Conservation (phyloP, 164 flowering plant genomes). For the Brasenia schreberi region DNA sequence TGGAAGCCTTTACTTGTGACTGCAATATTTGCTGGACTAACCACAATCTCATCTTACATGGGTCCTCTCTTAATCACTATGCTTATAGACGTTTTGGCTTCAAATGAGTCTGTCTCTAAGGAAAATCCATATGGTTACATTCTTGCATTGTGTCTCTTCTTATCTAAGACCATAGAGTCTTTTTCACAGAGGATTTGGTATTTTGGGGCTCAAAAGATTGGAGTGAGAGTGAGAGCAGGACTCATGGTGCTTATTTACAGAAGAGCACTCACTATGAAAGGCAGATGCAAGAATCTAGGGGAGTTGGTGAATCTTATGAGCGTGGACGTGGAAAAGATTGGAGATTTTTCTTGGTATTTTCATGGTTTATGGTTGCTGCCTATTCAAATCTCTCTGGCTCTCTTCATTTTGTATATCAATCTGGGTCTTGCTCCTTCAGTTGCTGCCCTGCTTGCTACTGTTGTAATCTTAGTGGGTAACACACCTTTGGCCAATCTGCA, state of each 20-base stretch:
- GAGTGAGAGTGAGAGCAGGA: slow-evolving; percentile 54
- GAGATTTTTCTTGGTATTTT: slow-evolving; percentile 55
- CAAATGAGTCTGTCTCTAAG: slow-evolving; percentile 27
- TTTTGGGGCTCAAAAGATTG: slow-evolving; percentile 65
- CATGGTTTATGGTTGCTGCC: slow-evolving; percentile 87
- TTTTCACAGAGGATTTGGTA: slow-evolving; percentile 78
- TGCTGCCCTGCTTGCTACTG: slow-evolving; percentile 48
- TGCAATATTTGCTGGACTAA: slow-evolving; percentile 75
- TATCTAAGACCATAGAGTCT: slow-evolving; percentile 64
- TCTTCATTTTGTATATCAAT: slow-evolving; percentile 46
- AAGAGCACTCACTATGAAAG: slow-evolving; percentile 40
- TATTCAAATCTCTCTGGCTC: slow-evolving; percentile 55
- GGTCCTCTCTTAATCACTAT: slow-evolving; percentile 64
- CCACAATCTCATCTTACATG: slow-evolving; percentile 62
- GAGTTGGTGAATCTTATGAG: slow-evolving; percentile 47
- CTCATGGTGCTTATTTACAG: slow-evolving; percentile 40
- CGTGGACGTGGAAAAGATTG: slow-evolving; percentile 70
- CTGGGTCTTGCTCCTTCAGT: slow-evolving; percentile 55
- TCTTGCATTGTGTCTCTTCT: slow-evolving; percentile 53
- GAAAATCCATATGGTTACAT: slow-evolving; percentile 30
- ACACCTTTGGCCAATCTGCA: slow-evolving; percentile 66
- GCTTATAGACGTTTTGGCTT: slow-evolving; percentile 49
- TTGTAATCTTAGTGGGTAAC: slow-evolving; percentile 58
- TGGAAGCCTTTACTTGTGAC: slow-evolving; percentile 49
- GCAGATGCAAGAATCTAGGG: slow-evolving; percentile 34